phyloP scores from a whole-genome alignment of 2,329 filamentous ascomycete species.

The Microcera coccophila region DNA sequence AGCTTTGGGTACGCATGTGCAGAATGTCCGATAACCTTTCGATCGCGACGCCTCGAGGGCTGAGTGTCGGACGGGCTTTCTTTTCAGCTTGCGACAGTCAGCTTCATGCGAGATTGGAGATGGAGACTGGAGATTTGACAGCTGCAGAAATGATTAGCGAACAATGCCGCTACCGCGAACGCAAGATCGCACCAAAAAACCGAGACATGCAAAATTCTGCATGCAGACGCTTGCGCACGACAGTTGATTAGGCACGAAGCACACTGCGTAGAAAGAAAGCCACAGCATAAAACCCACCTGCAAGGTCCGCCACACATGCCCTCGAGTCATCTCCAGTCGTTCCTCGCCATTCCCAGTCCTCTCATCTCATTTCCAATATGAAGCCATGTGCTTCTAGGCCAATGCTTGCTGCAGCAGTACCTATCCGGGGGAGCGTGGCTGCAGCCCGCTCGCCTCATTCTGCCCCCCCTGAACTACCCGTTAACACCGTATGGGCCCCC shows the following conservation, averaged over 20 bases:
- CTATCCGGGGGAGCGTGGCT: slow-evolving; percentile 1
- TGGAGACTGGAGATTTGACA: too few species aligned
- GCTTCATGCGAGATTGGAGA: too few species aligned
- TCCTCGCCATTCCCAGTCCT: neutral
- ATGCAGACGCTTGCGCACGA: neutral
- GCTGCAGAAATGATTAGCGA: too few species aligned
- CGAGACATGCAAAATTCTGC: slow-evolving; percentile 8
- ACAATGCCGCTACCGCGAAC: too few species aligned
- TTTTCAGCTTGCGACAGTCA: too few species aligned
- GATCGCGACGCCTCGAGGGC: too few species aligned
- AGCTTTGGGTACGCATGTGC: too few species aligned
- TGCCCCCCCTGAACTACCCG: neutral
- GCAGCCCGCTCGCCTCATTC: neutral
- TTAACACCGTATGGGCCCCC: neutral
- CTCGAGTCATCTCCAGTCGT: neutral
- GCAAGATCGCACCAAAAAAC: slow-evolving; percentile 11
- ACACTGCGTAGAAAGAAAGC: too few species aligned
- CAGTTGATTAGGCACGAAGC: neutral
- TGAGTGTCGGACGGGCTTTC: too few species aligned
- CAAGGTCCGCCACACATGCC: neutral
- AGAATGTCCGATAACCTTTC: too few species aligned
- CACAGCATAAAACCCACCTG: slow-evolving; percentile 6
- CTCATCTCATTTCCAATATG: neutral
- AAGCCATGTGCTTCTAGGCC: neutral
- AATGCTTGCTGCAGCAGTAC: neutral